A percentile compares a stretch with the other conserved stretches of the same genome.
phyloP scores from a whole-genome alignment of 257 asterid genomes.

The Marsdenia floribunda region DNA sequence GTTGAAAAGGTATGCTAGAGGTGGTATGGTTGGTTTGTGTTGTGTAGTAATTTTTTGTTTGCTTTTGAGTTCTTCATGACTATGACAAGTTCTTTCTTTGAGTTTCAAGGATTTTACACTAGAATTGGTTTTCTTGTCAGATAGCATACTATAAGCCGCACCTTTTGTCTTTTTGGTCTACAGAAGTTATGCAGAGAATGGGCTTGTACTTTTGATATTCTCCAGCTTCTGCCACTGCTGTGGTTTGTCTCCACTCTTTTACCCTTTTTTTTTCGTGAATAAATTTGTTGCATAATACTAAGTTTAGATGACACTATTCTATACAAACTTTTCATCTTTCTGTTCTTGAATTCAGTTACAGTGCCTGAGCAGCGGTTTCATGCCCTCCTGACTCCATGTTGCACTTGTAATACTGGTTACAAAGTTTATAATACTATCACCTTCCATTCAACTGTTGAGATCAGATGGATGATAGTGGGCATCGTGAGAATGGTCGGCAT shows the following conservation, averaged over 20 bases:
- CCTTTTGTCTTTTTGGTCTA: neutral
- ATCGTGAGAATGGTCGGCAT: conserved; percentile 82
- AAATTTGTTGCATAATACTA: neutral
- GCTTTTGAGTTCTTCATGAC: neutral
- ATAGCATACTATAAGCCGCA: neutral
- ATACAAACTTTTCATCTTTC: too few species aligned
- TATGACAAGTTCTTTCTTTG: neutral
- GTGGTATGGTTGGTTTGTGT: conserved; percentile 1
- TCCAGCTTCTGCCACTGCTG: conserved; percentile 1
- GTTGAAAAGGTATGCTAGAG: neutral
- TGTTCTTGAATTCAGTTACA: conserved; percentile 11
- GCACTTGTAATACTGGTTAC: conserved; percentile 8
- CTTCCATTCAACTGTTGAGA: conserved; percentile 21
- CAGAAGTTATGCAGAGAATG: conserved; percentile 7
- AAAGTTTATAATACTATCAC: conserved; percentile 10
- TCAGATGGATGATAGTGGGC: conserved; percentile 72
- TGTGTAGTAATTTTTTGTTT: neutral
- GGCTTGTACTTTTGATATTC: conserved; percentile 6
- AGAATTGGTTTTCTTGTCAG: neutral
- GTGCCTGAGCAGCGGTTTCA: conserved; percentile 9
- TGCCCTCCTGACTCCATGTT: conserved; percentile 21
- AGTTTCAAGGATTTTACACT: neutral
- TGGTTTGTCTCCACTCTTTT: conserved; percentile 2
- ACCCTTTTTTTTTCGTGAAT: neutral
- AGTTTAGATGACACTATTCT: neutral